Percentiles rank a stretch among this genome's conserved stretches.
phyloP scores from a whole-genome alignment of 129 eudicot genomes.

The Flaveria ramosissima region DNA sequence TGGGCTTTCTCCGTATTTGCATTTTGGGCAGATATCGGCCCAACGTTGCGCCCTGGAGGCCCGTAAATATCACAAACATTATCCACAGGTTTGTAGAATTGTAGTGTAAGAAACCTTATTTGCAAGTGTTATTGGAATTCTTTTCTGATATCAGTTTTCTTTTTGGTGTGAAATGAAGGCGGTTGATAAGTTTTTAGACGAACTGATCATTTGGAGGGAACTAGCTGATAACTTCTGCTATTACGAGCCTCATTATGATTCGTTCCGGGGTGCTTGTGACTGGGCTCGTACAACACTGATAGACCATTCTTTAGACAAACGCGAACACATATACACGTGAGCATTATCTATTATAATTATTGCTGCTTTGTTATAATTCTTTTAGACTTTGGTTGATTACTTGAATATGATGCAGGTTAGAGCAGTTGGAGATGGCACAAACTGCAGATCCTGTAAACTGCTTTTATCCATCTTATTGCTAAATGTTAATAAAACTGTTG shows the following conservation, averaged over 20 bases:
- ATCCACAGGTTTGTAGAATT: conserved; percentile 55
- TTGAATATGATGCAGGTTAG: conserved; percentile 48
- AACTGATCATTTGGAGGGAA: conserved; percentile 91
- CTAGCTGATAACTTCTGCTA: conserved; percentile 95
- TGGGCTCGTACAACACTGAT: conserved; percentile 87
- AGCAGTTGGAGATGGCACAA: conserved; percentile 92
- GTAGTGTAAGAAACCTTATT: background rate
- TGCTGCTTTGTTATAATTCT: background rate
- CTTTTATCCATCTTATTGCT: conserved; percentile 9
- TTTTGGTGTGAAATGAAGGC: conserved; percentile 53
- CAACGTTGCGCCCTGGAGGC: conserved; percentile 97
- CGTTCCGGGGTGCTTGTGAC: conserved; percentile 87
- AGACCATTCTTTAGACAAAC: conserved; percentile 86
- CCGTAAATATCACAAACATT: conserved; percentile 51
- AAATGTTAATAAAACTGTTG: background rate
- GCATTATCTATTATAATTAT: conserved; percentile 19
- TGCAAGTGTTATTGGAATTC: conserved; percentile 10
- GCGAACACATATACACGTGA: conserved; percentile 80
- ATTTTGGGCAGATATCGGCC: conserved; percentile 97
- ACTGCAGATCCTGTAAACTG: conserved; percentile 89
- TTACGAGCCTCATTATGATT: conserved; percentile 89
- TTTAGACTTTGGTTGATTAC: conserved; percentile 7
- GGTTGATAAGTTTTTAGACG: conserved; percentile 89
- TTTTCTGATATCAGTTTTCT: conserved; percentile 6
- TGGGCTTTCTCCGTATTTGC: conserved; percentile 93